A percentile compares a stretch with the other conserved stretches of the same genome.
These are phyloP conservation scores for Phytophthora multivora DNA, from an alignment of 352 stramenopile genomes.

Conservation along the genomic window DNA sequence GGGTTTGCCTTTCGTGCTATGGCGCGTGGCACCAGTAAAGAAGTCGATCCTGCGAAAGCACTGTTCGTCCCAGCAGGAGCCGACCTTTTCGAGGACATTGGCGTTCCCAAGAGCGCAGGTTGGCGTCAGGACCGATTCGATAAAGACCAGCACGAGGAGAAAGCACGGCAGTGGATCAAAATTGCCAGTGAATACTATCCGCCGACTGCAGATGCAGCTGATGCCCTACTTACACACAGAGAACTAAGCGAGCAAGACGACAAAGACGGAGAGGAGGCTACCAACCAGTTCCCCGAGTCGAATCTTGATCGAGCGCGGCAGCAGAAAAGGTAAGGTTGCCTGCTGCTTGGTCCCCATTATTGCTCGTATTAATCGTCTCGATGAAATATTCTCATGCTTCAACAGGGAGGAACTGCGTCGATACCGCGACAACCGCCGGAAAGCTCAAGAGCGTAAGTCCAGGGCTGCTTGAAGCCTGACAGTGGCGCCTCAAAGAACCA, in stretches of 20 bases:
- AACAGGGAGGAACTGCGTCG: constrained; percentile 66
- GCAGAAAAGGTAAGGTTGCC: constrained; percentile 56
- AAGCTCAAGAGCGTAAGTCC: constrained; percentile 62
- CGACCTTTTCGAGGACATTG: constrained; percentile 81
- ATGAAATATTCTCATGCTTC: background rate
- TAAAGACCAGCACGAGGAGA: constrained; percentile 62
- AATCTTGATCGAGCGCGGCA: constrained; percentile 73
- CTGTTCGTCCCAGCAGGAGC: constrained; percentile 74
- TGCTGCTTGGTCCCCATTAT: background rate
- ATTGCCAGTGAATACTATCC: constrained; percentile 68
- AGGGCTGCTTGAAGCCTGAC: constrained; percentile 23
- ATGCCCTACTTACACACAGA: constrained; percentile 30
- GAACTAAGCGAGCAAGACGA: constrained; percentile 33
- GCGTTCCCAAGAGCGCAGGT: constrained; percentile 57
- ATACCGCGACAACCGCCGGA: constrained; percentile 64
- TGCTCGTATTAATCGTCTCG: background rate
- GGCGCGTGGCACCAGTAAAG: constrained; percentile 53
- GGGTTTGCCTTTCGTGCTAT: constrained; percentile 63
- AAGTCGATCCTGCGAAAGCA: constrained; percentile 67
- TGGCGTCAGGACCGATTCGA: constrained; percentile 55
- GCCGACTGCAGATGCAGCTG: constrained; percentile 40
- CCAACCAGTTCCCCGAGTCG: constrained; percentile 60
- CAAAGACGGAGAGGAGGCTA: constrained; percentile 29
- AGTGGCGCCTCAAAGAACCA: background rate
- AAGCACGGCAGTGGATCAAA: constrained; percentile 72